Conservation (phyloP, 75 land plant genomes). For the Adiantum capillusveneris region DNA sequence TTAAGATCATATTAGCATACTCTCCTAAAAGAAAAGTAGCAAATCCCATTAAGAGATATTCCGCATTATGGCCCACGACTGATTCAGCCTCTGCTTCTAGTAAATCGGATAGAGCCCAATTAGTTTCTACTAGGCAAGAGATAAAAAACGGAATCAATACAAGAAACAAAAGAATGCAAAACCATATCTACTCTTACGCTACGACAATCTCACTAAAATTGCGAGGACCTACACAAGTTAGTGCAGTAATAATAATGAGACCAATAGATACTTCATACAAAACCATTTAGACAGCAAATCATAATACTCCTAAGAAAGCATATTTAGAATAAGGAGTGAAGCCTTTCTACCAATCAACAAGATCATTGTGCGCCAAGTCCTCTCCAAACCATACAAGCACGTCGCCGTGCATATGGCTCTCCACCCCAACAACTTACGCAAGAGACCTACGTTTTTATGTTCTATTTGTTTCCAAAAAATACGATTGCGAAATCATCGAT, state of each 20-base stretch:
- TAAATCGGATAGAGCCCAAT: constrained; percentile 1
- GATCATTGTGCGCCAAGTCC: not conserved
- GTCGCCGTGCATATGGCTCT: constrained; percentile 1
- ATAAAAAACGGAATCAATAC: constrained; percentile 5
- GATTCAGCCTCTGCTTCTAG: constrained; percentile 16
- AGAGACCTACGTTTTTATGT: not conserved
- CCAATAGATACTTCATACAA: constrained; percentile 12
- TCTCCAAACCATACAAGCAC: not conserved
- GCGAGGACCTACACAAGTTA: constrained; percentile 10
- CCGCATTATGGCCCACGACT: constrained; percentile 11
- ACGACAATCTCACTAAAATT: constrained; percentile 18
- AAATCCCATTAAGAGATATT: constrained; percentile 16
- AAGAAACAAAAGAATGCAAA: constrained; percentile 3
- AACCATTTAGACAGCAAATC: constrained; percentile 5
- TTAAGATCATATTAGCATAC: constrained; percentile 26
- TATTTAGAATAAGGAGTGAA: not conserved
- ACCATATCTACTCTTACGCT: constrained; percentile 12
- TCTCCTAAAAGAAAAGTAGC: constrained; percentile 23
- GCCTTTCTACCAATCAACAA: not conserved
- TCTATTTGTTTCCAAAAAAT: not conserved
- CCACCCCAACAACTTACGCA: constrained; percentile 1
- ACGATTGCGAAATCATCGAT: no score
- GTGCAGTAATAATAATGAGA: constrained; percentile 9
- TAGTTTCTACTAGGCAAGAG: constrained; percentile 3
- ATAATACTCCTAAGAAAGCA: constrained; percentile 3